Conservation (phyloP, 768 basidiomycete genomes). For the Calocera cornea region DNA sequence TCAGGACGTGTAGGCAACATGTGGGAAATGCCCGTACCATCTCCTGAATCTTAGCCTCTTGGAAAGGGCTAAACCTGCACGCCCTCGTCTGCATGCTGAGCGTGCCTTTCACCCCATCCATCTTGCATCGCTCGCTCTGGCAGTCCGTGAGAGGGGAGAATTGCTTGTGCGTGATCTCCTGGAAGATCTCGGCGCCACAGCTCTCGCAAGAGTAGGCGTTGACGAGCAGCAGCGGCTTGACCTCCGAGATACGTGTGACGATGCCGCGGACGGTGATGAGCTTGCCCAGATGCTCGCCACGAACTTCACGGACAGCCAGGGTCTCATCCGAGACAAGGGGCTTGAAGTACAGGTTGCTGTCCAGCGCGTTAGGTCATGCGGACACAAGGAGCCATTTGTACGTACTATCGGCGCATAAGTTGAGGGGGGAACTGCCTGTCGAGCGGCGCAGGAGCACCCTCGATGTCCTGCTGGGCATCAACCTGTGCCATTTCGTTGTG, state of each 20-base stretch:
- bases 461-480: conserved; percentile 40
- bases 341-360: conserved; percentile 86
- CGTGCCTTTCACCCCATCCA: conserved; percentile 75
- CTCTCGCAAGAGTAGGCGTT: conserved; percentile 98
- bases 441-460: conserved; percentile 35
- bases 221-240: conserved; percentile 91
- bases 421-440: conserved; percentile 66
- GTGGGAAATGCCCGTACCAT: conserved; percentile 47
- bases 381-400: conserved; percentile 15
- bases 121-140: conserved; percentile 71
- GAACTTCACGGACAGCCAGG: conserved; percentile 85
- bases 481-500: conserved; percentile 42
- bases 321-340: conserved; percentile 54
- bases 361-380: conserved; percentile 13
- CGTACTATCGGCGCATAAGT: conserved; percentile 88
- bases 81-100: conserved; percentile 98
- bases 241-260: conserved; percentile 95
- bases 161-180: conserved; percentile 84
- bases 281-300: conserved; percentile 71
- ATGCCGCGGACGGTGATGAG: conserved; percentile 95
- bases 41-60: conserved; percentile 97
- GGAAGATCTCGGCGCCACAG: conserved; percentile 97
- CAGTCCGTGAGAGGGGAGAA: conserved; percentile 85
- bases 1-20: conserved; percentile 8
- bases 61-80: conserved; percentile 93